Evolutionary conservation across 176 grass and related monocot species (phyloP).

Genomic region (Zoysia pacifica): DNA sequence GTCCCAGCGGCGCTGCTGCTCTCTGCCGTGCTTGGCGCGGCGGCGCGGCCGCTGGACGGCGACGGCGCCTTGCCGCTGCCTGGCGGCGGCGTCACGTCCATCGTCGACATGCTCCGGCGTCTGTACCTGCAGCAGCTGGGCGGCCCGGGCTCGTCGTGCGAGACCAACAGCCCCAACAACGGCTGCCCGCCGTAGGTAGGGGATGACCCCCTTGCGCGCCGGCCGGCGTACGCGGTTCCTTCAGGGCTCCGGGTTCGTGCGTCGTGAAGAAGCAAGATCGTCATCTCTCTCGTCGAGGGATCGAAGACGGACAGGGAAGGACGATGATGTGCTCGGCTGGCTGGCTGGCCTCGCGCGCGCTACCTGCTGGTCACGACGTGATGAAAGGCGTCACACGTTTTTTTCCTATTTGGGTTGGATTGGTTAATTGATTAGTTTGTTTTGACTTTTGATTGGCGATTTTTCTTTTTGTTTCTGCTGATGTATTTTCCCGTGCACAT

Average conservation of each 20-base stretch:
- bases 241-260: neutral
- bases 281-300: neutral
- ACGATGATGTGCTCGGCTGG: neutral
- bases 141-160: constrained; percentile 40
- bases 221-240: neutral
- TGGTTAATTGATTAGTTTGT: constrained; percentile 2
- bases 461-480: neutral
- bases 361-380: neutral
- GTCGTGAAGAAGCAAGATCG: neutral
- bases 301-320: neutral
- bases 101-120: constrained; percentile 41
- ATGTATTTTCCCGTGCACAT: neutral
- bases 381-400: neutral
- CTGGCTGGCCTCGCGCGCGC: neutral
- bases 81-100: constrained; percentile 2
- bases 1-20: constrained; percentile 9
- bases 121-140: constrained; percentile 49
- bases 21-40: constrained; percentile 25
- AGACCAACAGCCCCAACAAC: constrained; percentile 59
- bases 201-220: neutral
- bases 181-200: constrained; percentile 37
- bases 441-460: neutral
- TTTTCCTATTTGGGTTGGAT: neutral
- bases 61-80: constrained; percentile 20
- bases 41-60: constrained; percentile 39